Evolutionary conservation across 2,329 filamentous ascomycete species (phyloP), one percentile per base, ranked within the genome.

Genomic region (Fusarium dimerum): DNA sequence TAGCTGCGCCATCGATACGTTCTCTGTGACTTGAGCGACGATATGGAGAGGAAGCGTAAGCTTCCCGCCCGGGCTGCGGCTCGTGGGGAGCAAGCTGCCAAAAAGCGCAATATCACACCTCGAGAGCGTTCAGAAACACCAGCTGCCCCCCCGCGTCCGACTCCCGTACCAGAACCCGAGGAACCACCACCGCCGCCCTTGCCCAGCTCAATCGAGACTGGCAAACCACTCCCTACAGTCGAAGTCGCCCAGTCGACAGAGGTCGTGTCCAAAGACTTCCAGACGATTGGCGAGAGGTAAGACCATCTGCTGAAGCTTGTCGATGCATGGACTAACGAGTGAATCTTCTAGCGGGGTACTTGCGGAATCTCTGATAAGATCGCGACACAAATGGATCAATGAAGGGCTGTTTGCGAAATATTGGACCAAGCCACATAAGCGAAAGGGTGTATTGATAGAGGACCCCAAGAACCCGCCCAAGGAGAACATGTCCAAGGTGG

Each of bases 391-490:
- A 79, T 92, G 88, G 88, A 80, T 88, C 20, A 81, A 77, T 65
- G 84, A 88, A 60, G 86, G 87, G 30, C 79, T 91, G 44, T 90
- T 92, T 62, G 86, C 90, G 61, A 88, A 85, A 64, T 91, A 88
- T 69, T 92, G 88, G 88, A 82, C 85, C 9, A 91, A 91, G 66
- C 87, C 88, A 3, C 69, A 73, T 51, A 88, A 87, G 71, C 82
- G 82, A 56, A 89, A 87, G 68, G 84, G 86, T 41, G 80, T 82
- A 3, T 70, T 84, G 20, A 79, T 81, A 49, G 85, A 87, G 61
- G 82, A 86, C 47, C 76, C 81, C 6, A 84, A 85, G 60, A 89
- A 89, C 62, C 86, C 86, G 2, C 73, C 85, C 56, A 85, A 88
- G 70, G 82, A 90, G 43, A 85, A 80, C 56, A 90, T 91, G 85